Percentiles rank a stretch among this genome's conserved stretches.
phyloP scores from a whole-genome alignment of 2,329 filamentous ascomycete genomes.

The Teratosphaeriaceae sp. region DNA sequence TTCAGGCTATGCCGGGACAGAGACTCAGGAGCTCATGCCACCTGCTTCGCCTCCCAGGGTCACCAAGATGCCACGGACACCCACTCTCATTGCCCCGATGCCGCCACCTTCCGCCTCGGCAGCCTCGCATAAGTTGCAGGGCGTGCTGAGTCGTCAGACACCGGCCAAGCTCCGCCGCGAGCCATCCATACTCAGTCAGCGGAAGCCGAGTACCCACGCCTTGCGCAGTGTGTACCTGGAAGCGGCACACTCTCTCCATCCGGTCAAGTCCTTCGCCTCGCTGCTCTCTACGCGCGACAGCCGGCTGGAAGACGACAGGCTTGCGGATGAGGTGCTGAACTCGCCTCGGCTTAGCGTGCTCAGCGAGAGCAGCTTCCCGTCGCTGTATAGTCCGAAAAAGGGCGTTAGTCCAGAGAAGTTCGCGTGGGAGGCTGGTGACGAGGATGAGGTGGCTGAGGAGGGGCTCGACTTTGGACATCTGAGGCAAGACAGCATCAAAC shows the following conservation, averaged over 20 bases:
- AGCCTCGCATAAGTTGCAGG: conserved; percentile 20
- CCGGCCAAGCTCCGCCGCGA: conserved; percentile 22
- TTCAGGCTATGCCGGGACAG: conserved; percentile 30
- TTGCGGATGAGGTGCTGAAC: conserved; percentile 20
- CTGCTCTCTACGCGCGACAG: conserved; percentile 26
- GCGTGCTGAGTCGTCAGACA: conserved; percentile 15
- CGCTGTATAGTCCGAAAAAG: conserved; percentile 29
- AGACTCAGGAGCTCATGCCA: conserved; percentile 23
- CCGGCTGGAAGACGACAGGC: conserved; percentile 15
- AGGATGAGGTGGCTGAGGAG: conserved; percentile 11
- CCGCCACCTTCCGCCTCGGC: conserved; percentile 15
- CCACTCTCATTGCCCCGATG: conserved; percentile 6
- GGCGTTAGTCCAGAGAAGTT: conserved; percentile 20
- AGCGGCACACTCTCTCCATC: conserved; percentile 21
- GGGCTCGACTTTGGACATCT: conserved; percentile 16
- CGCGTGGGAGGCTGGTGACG: conserved; percentile 22
- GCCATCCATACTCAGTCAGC: conserved; percentile 25
- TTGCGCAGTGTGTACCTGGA: conserved; percentile 30
- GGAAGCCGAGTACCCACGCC: conserved; percentile 28
- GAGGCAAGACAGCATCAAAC: conserved; percentile 28
- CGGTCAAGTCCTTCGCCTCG: conserved; percentile 31
- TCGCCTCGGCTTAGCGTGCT: conserved; percentile 31
- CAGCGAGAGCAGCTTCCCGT: conserved; percentile 33
- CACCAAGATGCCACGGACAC: conserved; percentile 6
- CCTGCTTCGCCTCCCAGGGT: conserved; percentile 21